These are phyloP conservation scores for Salix dunnii DNA, from an alignment of 345 rosid genomes.

Conservation along the genomic window DNA sequence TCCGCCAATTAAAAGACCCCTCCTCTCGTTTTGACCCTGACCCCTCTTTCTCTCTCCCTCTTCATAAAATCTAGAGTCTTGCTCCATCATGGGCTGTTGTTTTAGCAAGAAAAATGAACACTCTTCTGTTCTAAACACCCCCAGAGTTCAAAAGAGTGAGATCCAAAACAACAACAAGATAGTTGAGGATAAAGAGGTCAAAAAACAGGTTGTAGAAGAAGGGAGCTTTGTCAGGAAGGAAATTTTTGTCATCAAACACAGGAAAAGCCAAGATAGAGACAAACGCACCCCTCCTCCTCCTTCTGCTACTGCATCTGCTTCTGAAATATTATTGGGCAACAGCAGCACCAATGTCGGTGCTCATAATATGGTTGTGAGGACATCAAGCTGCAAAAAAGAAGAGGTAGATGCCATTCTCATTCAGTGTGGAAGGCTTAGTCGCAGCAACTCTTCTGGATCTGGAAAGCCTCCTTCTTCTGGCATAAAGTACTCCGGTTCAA, in stretches of 20 bases:
- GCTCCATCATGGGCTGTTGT: too few relatives aligned
- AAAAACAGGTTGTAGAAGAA: conserved; percentile 10
- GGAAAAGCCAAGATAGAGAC: conserved; percentile 68
- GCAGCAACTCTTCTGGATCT: conserved; percentile 61
- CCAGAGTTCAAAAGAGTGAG: conserved; percentile 1
- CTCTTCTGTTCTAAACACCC: neutral
- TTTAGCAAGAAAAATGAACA: too few relatives aligned
- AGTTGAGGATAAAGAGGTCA: neutral
- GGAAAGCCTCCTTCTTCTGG: conserved; percentile 40
- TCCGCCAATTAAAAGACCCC: too few relatives aligned
- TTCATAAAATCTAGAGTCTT: too few relatives aligned
- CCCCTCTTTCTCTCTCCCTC: too few relatives aligned
- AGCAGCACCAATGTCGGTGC: neutral
- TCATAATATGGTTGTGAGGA: conserved; percentile 30
- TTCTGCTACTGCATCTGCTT: conserved; percentile 6
- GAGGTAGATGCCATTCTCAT: conserved; percentile 92
- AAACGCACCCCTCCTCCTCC: conserved; percentile 27
- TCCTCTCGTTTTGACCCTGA: too few relatives aligned
- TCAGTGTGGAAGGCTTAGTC: conserved; percentile 87
- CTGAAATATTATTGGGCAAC: conserved; percentile 13
- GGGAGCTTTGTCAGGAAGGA: conserved; percentile 51
- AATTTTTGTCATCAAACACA: conserved; percentile 73
- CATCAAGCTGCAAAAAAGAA: conserved; percentile 65
- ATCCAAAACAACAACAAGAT: neutral
- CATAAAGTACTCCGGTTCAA: conserved; percentile 69